Evolutionary conservation across 2,329 filamentous ascomycete genomes (phyloP).

Genomic region (Lachnellula subtilissima): DNA sequence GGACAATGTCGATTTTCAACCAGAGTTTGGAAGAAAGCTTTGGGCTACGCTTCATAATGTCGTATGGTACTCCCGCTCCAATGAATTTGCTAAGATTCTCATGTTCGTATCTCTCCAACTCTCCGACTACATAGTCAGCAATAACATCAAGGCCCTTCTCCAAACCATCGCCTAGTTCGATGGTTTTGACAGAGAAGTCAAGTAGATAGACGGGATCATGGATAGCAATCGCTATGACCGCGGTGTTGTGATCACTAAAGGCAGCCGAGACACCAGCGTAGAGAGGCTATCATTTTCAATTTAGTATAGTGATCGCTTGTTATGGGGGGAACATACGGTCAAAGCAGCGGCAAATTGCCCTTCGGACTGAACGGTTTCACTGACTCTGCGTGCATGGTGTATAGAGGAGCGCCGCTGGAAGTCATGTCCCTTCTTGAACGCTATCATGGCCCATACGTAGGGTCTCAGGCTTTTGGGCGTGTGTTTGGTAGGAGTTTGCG

Average conservation of each 20-base stretch:
- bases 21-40: constrained; percentile 66
- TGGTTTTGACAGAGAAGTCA: constrained; percentile 63
- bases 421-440: constrained; percentile 18
- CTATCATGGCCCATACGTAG: constrained; percentile 20
- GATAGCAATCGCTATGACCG: constrained; percentile 61
- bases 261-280: constrained; percentile 59
- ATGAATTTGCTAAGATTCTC: constrained; percentile 69
- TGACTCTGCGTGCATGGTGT: constrained; percentile 13
- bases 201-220: constrained; percentile 72
- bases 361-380: constrained; percentile 16
- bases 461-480: constrained; percentile 19
- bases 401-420: constrained; percentile 15
- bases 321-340: constrained; percentile 9
- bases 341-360: constrained; percentile 20
- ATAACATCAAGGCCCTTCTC: constrained; percentile 42
- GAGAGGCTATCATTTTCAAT: constrained; percentile 42
- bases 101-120: constrained; percentile 55
- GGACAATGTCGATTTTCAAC: constrained; percentile 71
- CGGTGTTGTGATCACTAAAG: constrained; percentile 43
- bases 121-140: constrained; percentile 53
- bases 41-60: constrained; percentile 56
- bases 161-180: constrained; percentile 41
- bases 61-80: constrained; percentile 63
- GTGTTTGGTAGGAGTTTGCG: constrained; percentile 1
- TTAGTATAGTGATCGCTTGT: background rate